Base-by-base conservation (phyloP, 345 rosid genomes). In the Boechera stricta region DNA sequence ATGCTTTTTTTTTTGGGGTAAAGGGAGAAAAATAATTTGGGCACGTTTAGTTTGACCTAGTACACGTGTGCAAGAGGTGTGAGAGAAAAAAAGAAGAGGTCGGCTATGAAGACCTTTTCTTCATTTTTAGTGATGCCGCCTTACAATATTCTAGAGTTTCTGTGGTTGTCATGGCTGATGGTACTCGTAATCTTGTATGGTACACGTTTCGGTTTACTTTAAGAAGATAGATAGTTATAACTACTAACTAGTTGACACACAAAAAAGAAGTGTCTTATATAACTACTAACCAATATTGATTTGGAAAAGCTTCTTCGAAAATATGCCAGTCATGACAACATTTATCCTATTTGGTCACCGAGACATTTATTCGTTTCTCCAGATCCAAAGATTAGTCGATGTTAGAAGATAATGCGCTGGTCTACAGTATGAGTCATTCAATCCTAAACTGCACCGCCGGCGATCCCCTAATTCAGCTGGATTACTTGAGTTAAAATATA, bases 21-120 rank as follows among this genome's bases (percentile, higher is more conserved):
- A 7, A 18, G 12, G 2, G 64, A 21, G 28, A 8, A 54, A 73
- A 24, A 13, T 36, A 29, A 59, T 13, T 33, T 61, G 80, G 70
- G 80, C 80, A 77, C 75, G 80, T 77, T 77, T 71, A 52, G 45
- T 45, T 77, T 64, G 80, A 77, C 72, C 57, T 45, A 6, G 72
- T 71, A 77, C 80, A 71, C 76, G 77, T 77, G 77, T 77, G 66
- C 49, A 47, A 77, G 77, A 71, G 52, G 32, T 56, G 72, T 71
- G 16, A 13, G 13, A 38, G 13, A 35, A 7, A 9, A 4, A 7
- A 21, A 41, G 45, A 71, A 56, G 75, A 77, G 31, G 68, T 77
- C 81, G 81, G 72, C 81, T 55, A 18, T 5, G 31, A 41, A 28
- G 71, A 64, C 67, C 29, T 71, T 64, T 56, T 35, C 55, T 53